Evolutionary conservation across 306 rosid species (phyloP), one percentile per base, ranked within the genome.

Genomic region (Quercus rubra): DNA sequence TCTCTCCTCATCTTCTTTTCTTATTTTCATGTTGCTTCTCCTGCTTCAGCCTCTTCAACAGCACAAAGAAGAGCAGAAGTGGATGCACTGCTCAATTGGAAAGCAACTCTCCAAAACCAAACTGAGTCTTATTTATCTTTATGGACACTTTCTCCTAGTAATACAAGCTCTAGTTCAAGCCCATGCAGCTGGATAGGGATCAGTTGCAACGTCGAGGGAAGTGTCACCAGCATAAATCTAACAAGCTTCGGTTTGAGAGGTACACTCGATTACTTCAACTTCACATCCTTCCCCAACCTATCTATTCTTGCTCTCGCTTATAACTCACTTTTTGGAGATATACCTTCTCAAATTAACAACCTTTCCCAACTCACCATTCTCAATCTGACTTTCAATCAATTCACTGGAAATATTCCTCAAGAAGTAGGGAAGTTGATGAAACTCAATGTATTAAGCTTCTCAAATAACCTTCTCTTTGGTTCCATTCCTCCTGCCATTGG

Each of bases 51-150:
- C 11, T 64, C 70, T 64, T 17, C 43, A 62, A 27, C 69, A 27
- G 69, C 38, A 13, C 19, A 62, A 12, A 28, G 33, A 13, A 62
- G 35, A 28, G 66, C 56, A 33, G 78, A 74, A 74, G 70, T 12
- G 6, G 20, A 25, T 55, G 78, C 78, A 33, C 70, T 74, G 46
- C 54, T 58, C 54, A 15, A 59, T 12, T 74, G 78, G 78, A 74
- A 74, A 74, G 38, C 70, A 46, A 41, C 41, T 57, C 78, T 74
- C 46, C 70, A 59, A 57, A 74, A 59, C 57, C 70, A 58, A 30
- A 30, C 23, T 13, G 43, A 64, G 18, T 17, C 70, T 30, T n/a
- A 64, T 15, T 38, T 19, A 27, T 21, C 55, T 38, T 13, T 57
- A 52, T 58, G 59, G 35, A 28, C 14, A 58, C 63, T 55, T 74